Conservation (phyloP, 192 early-diverging fungal genomes). For the Bifiguratus adelaidae region DNA sequence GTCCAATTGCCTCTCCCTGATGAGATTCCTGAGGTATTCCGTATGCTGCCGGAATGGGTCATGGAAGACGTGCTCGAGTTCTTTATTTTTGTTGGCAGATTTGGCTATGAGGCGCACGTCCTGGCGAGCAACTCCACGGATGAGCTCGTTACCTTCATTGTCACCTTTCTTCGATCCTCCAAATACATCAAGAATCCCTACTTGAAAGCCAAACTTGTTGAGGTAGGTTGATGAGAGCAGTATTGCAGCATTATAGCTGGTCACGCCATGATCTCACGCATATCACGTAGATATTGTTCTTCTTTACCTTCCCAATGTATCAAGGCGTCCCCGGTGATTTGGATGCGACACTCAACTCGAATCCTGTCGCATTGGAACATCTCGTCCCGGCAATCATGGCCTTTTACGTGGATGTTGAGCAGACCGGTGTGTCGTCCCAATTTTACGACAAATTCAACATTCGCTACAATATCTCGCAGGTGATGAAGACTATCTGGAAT, state of each 20-base stretch:
- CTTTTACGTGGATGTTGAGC: slow-evolving; percentile 94
- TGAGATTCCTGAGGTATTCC: slow-evolving; percentile 41
- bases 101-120: slow-evolving; percentile 27
- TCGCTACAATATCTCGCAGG: slow-evolving; percentile 90
- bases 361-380: slow-evolving; percentile 61
- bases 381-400: slow-evolving; percentile 76
- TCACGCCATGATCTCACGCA: slow-evolving; percentile 18
- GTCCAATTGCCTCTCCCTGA: slow-evolving; percentile 40
- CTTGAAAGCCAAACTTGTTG: slow-evolving; percentile 87
- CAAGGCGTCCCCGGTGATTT: slow-evolving; percentile 49
- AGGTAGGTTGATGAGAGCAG: slow-evolving; percentile 34
- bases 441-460: slow-evolving; percentile 99
- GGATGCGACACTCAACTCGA: slow-evolving; percentile 52
- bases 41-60: slow-evolving; percentile 85
- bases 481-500: slow-evolving; percentile 74
- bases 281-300: slow-evolving; percentile 59
- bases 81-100: slow-evolving; percentile 52
- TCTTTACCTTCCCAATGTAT: slow-evolving; percentile 61
- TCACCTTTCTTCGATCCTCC: slow-evolving; percentile 71
- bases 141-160: slow-evolving; percentile 54
- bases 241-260: slow-evolving; percentile 24
- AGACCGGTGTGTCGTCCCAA: slow-evolving; percentile 83
- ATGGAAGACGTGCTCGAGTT: slow-evolving; percentile 84
- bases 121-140: slow-evolving; percentile 22
- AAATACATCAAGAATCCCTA: slow-evolving; percentile 89